These are phyloP conservation scores for Mycena pura DNA, from an alignment of 768 basidiomycete species.

Conservation along the genomic window DNA sequence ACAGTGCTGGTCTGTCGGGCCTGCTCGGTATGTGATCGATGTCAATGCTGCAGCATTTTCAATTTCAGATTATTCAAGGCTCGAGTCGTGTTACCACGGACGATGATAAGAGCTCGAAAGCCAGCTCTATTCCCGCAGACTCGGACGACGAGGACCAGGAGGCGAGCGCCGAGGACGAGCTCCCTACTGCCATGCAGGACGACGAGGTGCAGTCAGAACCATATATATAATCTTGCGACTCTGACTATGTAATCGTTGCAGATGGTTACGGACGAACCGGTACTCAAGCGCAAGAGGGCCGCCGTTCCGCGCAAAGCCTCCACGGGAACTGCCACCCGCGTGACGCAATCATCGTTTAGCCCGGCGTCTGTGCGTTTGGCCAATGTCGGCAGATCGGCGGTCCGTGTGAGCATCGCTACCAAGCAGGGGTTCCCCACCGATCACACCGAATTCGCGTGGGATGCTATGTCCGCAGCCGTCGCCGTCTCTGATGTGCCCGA, in stretches of 20 bases:
- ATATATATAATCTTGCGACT: neutral
- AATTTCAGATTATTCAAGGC: neutral
- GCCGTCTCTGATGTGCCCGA: neutral
- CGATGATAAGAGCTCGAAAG: neutral
- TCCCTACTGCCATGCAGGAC: too few relatives aligned
- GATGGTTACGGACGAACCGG: neutral
- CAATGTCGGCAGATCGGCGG: neutral
- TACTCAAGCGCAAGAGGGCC: neutral
- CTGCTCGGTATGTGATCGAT: neutral
- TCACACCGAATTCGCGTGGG: neutral
- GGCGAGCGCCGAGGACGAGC: too few relatives aligned
- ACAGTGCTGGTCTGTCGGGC: neutral
- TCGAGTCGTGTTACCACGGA: neutral
- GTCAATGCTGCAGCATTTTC: neutral
- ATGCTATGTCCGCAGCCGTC: neutral
- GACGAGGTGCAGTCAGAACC: neutral
- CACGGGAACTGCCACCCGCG: neutral
- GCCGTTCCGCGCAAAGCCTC: neutral
- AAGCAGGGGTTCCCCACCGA: neutral
- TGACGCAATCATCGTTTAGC: neutral
- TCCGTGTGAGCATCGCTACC: constrained; percentile 1
- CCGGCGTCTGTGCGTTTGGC: neutral
- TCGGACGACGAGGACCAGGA: too few relatives aligned
- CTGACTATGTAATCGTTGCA: neutral
- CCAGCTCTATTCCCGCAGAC: too few relatives aligned